Evolutionary conservation across 108 stramenopile genomes (phyloP).

Genomic region (Ochromonas danica): DNA sequence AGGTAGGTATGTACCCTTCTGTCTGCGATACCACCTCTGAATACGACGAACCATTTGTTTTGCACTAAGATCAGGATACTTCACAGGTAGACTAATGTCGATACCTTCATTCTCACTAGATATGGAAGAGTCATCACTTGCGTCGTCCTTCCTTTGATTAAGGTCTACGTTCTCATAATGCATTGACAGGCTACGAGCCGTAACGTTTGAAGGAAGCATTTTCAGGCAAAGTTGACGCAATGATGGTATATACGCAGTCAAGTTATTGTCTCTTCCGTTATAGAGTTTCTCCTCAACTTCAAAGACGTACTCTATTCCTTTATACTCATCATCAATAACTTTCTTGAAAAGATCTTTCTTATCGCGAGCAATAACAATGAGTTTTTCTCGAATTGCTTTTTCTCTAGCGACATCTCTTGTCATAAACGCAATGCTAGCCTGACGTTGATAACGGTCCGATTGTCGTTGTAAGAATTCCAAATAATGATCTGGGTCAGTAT

Average conservation of each 20-base stretch:
- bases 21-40: constrained; percentile 13
- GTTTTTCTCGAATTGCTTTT: constrained; percentile 17
- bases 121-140: constrained; percentile 10
- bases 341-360: constrained; percentile 17
- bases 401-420: constrained; percentile 10
- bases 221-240: constrained; percentile 15
- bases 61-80: constrained; percentile 15
- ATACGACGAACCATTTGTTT: constrained; percentile 16
- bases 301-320: constrained; percentile 16
- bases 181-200: constrained; percentile 13
- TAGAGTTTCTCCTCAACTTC: constrained; percentile 15
- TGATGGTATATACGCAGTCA: constrained; percentile 15
- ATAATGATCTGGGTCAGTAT: constrained; percentile 16
- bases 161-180: constrained; percentile 15
- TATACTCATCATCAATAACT: constrained; percentile 17
- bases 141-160: constrained; percentile 15
- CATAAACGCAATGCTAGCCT: constrained; percentile 15
- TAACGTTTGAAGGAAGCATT: constrained; percentile 16
- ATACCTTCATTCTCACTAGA: constrained; percentile 16
- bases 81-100: constrained; percentile 15
- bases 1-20: constrained; percentile 15
- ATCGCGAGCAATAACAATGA: constrained; percentile 15
- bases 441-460: constrained; percentile 14
- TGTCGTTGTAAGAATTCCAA: constrained; percentile 16
- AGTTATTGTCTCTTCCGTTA: constrained; percentile 16